Evolutionary conservation across 106 monocot species (phyloP), one percentile per base, ranked within the genome.

Genomic region (Allium fistulosum): DNA sequence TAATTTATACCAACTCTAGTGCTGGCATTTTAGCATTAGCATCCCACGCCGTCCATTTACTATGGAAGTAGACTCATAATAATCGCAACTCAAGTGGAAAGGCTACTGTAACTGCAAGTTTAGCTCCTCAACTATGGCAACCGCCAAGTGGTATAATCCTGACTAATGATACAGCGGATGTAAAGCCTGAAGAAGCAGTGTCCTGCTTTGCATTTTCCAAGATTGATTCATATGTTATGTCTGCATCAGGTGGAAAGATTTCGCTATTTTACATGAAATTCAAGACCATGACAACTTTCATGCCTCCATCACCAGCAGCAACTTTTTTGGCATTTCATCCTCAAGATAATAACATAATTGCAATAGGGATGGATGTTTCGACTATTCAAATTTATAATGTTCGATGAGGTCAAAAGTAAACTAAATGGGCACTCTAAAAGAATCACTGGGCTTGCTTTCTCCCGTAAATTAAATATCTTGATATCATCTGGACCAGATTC

Each of bases 321-420:
- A 95, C 94, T 28, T 91, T 91, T 81, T 85, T 95, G 58, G 94
- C 85, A 67, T 95, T 95, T 60, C 88, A 95, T 81, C 94, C 94
- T 69, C 94, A 95, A 81, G 91, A 95, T 72, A 95, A 95, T 61
- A 88, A 95, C 66, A 87, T 88, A 70, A 91, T 95, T 81, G 90
- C 94, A 47, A 91, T 95, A 53, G 90, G 88, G 46, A 91, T 95
- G 94, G 91, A 91, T 72, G 87, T 90, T 60, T 94, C 85, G 26
- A 90, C 94, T 26, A 90, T 94, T 49, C 94, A 90, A 58, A 94
- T 94, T 37, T 95, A 91, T 55, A 91, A 95, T 80, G 91, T 87
- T 11, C 77, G 90, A 57, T 77, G 88, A 95, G 91, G 88, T 88
- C 69, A 91, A 90, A 71, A 88, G 85, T 69, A 91, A 83, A 68